A percentile compares a stretch with the other conserved stretches of the same genome.
Conservation (phyloP, 805 yeast genomes). For the Saturnispora halmiae region DNA sequence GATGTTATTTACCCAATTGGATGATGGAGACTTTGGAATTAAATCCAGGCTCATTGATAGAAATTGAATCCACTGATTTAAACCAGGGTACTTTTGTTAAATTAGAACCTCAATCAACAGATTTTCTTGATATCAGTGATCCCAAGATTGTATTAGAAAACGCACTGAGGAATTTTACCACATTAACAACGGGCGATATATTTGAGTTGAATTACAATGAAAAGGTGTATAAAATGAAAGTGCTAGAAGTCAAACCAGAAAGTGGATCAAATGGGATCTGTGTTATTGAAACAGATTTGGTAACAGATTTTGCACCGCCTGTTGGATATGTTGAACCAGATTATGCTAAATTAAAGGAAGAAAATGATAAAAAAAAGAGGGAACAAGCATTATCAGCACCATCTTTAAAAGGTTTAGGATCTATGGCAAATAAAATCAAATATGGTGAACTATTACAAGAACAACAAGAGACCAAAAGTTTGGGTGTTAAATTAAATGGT, state of each 20-base stretch:
- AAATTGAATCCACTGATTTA: constrained; percentile 66
- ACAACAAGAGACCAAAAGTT: constrained; percentile 35
- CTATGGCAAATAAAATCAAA: constrained; percentile 69
- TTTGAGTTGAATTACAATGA: constrained; percentile 81
- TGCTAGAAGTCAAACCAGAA: constrained; percentile 81
- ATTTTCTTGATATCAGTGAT: constrained; percentile 85
- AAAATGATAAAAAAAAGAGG: constrained; percentile 30
- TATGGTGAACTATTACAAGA: constrained; percentile 51
- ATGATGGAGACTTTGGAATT: constrained; percentile 73
- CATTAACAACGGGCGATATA: constrained; percentile 74
- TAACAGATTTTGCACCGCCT: constrained; percentile 97
- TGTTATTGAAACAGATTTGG: constrained; percentile 93
- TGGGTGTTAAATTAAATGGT: constrained; percentile 68
- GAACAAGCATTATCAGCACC: constrained; percentile 32
- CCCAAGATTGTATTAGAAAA: constrained; percentile 96
- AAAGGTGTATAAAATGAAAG: constrained; percentile 66
- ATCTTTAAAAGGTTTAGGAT: constrained; percentile 36
- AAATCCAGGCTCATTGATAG: constrained; percentile 73
- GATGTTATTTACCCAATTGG: constrained; percentile 94
- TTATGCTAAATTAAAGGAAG: constrained; percentile 35
- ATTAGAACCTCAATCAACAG: constrained; percentile 91
- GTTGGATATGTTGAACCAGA: constrained; percentile 97
- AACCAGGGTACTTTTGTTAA: constrained; percentile 85
- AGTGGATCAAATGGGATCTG: constrained; percentile 60
- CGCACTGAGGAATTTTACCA: constrained; percentile 81